Base-by-base conservation (phyloP, 176 grass and related monocot species). In the Aechmea fasciata region DNA sequence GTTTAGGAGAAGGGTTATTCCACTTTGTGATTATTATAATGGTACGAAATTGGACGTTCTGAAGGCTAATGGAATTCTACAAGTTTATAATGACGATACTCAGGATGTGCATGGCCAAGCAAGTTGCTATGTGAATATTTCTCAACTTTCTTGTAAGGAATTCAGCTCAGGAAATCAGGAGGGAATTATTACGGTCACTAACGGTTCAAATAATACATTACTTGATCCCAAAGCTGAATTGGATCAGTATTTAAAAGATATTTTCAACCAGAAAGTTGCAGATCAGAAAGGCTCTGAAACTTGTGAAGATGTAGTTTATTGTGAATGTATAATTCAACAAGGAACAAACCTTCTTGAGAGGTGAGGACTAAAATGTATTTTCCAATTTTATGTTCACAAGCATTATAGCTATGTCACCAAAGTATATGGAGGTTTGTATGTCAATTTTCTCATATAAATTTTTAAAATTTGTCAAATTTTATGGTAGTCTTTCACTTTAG, bases 251-350 rank as follows among this genome's bases (percentile, higher is more conserved):
- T 33, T 80, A 54, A 69, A 77, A 66, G 49, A 79, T 53, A 82
- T 93, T 77, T 99, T 93, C 68, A 83, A 85, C 51, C 20, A 47
- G 51, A 84, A 90, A 75, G 67, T 90, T 41, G 86, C 77, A 20
- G 76, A 79, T 22, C 17, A 64, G 22, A 49, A 71, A 70, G 67
- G 67, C 23, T 83, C 74, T 55, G 94, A 97, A 87, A 93, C 75
- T 64, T 85, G 77, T 84, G 84, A 90, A 68, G 71, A 85, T 66
- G 67, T 81, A 67, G 78, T 83, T 72, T 61, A 53, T 78, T 97
- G 89, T 90, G 84, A 75, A 67, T 85, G 85, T 79, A 66, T 92
- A 63, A 77, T 90, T 87, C 84, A 85, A 73, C 64, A 84, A 83
- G 74, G 69, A 71, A 64, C 68, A 2, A n/a, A 33, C 73, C 62